Percentiles rank a stretch among this genome's conserved stretches.
Evolutionary conservation across 2,329 filamentous ascomycete species (phyloP).

Genomic region (Fonsecaea nubica): DNA sequence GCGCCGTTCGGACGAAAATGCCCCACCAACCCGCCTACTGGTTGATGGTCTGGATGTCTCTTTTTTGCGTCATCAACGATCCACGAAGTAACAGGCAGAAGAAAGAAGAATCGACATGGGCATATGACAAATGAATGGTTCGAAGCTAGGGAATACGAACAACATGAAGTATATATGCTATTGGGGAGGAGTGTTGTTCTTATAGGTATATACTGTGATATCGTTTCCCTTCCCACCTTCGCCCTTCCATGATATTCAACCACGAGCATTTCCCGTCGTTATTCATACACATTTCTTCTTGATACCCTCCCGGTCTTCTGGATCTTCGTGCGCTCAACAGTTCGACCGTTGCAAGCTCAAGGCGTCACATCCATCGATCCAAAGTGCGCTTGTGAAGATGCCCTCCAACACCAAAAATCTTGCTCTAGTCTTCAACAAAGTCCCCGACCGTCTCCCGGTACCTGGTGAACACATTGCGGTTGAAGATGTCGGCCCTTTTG

Average conservation of each 20-base stretch:
- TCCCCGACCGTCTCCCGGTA: constrained; percentile 70
- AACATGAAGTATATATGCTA: not conserved
- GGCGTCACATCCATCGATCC: not conserved
- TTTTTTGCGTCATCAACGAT: too few species aligned
- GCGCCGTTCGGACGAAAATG: not conserved
- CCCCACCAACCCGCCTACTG: not conserved
- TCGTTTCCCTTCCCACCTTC: not conserved
- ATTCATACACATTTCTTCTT: not conserved
- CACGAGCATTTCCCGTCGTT: not conserved
- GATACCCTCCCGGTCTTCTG: not conserved
- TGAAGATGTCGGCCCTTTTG: constrained; percentile 67
- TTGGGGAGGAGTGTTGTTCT: not conserved
- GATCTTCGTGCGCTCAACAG: not conserved
- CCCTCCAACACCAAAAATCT: constrained; percentile 63
- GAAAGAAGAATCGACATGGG: too few species aligned
- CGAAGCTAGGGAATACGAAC: not conserved
- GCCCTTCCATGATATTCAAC: not conserved
- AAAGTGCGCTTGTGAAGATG: constrained; percentile 19
- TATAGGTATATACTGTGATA: not conserved
- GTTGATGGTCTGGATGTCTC: not conserved
- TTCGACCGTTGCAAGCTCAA: not conserved
- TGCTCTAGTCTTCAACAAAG: constrained; percentile 73
- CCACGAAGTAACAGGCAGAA: too few species aligned
- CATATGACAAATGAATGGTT: not conserved
- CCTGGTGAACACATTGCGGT: constrained; percentile 72